These are phyloP conservation scores for Orbilia brochopaga DNA, from an alignment of 2,329 filamentous ascomycete species.

Conservation along the genomic window DNA sequence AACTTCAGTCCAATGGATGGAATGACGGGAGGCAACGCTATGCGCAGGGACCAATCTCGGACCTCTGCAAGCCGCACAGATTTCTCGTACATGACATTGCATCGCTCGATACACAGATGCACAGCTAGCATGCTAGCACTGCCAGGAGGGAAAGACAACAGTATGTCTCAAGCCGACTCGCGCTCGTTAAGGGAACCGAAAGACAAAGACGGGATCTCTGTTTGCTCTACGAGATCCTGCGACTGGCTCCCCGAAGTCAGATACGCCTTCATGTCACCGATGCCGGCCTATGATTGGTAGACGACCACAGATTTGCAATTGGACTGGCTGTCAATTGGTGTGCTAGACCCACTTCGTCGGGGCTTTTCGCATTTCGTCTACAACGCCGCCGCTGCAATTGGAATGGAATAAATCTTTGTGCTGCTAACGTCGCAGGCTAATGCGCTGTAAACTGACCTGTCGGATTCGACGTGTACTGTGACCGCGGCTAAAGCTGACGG, in stretches of 20 bases:
- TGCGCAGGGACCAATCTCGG: constrained; percentile 44
- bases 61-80: constrained; percentile 31
- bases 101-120: background rate
- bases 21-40: constrained; percentile 32
- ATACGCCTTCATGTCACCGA: background rate
- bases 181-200: constrained; percentile 47
- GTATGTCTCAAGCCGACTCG: constrained; percentile 36
- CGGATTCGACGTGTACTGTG: constrained; percentile 32
- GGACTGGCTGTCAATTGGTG: constrained; percentile 39
- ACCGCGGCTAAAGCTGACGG: constrained; percentile 47
- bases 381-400: constrained; percentile 31
- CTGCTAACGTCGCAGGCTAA: background rate
- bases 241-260: background rate
- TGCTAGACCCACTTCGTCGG: constrained; percentile 35
- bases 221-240: background rate
- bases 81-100: constrained; percentile 20
- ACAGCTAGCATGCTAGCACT: no score
- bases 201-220: constrained; percentile 46
- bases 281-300: constrained; percentile 35
- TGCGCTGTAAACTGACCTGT: constrained; percentile 14
- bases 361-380: constrained; percentile 28
- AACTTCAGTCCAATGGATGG: background rate
- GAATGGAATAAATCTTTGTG: background rate
- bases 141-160: no score
- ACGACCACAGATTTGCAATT: constrained; percentile 25